Percentiles rank a stretch among this genome's conserved stretches.
Conservation (phyloP, 2,329 filamentous ascomycete genomes). For the Orbilia quercus region DNA sequence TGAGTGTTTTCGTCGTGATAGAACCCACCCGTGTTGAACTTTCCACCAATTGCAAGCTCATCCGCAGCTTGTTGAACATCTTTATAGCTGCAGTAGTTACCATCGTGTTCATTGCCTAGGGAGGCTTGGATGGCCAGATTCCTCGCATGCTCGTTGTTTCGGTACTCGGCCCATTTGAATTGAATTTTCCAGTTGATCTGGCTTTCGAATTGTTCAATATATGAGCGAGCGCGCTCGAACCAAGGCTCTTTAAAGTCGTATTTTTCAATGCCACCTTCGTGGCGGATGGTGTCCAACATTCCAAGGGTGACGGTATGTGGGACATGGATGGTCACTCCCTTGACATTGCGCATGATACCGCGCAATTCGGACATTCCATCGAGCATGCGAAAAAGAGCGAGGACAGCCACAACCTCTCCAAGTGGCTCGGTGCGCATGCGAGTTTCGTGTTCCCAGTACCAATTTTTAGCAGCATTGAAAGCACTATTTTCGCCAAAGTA, state of each 20-base stretch:
- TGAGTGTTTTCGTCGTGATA: conserved; percentile 41
- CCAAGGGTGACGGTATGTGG: conserved; percentile 23
- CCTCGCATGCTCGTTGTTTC: conserved; percentile 22
- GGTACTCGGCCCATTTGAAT: conserved; percentile 22
- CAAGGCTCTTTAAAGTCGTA: conserved; percentile 33
- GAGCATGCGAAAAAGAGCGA: conserved; percentile 19
- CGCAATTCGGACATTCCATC: conserved; percentile 13
- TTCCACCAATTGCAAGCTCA: conserved; percentile 10
- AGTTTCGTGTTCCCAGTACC: conserved; percentile 31
- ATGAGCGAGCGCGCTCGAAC: background rate
- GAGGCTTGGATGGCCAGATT: conserved; percentile 13
- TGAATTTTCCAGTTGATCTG: conserved; percentile 31
- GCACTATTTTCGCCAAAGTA: conserved; percentile 35
- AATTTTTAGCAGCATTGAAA: conserved; percentile 23
- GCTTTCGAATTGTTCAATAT: conserved; percentile 17
- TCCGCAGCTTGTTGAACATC: conserved; percentile 29
- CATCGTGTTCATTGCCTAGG: background rate
- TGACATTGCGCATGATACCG: conserved; percentile 41
- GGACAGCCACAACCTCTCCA: conserved; percentile 30
- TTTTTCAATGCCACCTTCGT: conserved; percentile 12
- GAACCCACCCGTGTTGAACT: conserved; percentile 35
- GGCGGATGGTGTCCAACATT: conserved; percentile 26
- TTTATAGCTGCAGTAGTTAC: conserved; percentile 6
- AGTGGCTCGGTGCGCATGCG: conserved; percentile 34
- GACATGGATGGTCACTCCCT: conserved; percentile 31